Conservation (phyloP, 805 yeast genomes). For the Ogataea paradorogensis region DNA sequence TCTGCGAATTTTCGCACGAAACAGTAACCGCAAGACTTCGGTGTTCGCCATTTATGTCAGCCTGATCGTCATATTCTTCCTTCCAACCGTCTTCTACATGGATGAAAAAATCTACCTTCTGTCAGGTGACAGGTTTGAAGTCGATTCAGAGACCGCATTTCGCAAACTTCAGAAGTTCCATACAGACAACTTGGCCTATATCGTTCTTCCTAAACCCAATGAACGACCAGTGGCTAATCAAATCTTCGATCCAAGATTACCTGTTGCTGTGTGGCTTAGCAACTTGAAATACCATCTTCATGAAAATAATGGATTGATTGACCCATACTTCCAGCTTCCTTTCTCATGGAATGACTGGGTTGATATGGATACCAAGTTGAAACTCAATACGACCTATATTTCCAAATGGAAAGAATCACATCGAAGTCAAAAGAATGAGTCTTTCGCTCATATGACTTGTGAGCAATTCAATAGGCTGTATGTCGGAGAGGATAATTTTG, state of each 20-base stretch:
- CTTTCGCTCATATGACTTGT: constrained; percentile 18
- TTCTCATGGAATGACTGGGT: constrained; percentile 36
- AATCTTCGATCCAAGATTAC: constrained; percentile 33
- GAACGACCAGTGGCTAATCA: not conserved
- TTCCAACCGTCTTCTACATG: constrained; percentile 19
- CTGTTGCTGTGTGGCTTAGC: constrained; percentile 31
- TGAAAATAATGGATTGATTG: constrained; percentile 19
- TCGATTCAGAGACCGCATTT: constrained; percentile 14
- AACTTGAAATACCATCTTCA: constrained; percentile 17
- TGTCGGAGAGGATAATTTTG: constrained; percentile 10
- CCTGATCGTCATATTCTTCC: constrained; percentile 13
- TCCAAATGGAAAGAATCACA: constrained; percentile 10
- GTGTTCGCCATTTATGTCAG: constrained; percentile 16
- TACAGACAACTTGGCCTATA: constrained; percentile 38
- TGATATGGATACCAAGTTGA: constrained; percentile 23
- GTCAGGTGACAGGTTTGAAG: constrained; percentile 10
- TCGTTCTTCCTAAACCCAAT: constrained; percentile 43
- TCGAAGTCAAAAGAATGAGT: constrained; percentile 4
- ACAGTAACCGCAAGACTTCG: constrained; percentile 10
- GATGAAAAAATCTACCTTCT: constrained; percentile 14
- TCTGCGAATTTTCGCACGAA: constrained; percentile 7
- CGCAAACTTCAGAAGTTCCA: constrained; percentile 13
- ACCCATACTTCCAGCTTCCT: constrained; percentile 27
- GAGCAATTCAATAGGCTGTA: constrained; percentile 15
- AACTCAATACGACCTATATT: constrained; percentile 9